A percentile compares a stretch with the other conserved stretches of the same genome.
Conservation (phyloP, 371 early-diverging fungal species). For the Rhizopus arrhizus region DNA sequence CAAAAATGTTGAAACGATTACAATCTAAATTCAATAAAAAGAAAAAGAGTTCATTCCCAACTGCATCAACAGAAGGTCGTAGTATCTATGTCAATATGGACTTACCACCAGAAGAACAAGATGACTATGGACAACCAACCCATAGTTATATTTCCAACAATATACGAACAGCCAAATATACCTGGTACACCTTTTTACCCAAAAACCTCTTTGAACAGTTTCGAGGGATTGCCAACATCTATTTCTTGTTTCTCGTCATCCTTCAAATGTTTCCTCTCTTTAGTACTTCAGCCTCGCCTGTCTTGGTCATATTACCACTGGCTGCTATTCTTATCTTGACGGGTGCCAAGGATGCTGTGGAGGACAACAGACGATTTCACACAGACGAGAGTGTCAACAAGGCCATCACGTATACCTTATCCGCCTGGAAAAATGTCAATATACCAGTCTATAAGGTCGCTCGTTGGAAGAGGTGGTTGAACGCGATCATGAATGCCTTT, state of each 20-base stretch:
- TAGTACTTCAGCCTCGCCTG: conserved; percentile 67
- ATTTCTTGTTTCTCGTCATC: conserved; percentile 87
- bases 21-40: conserved; percentile 3
- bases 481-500: neutral
- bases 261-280: conserved; percentile 82
- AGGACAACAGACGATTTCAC: conserved; percentile 90
- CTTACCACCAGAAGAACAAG: conserved; percentile 39
- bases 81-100: conserved; percentile 53
- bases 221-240: conserved; percentile 89
- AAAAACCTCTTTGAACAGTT: conserved; percentile 93
- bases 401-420: conserved; percentile 54
- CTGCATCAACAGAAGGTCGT: conserved; percentile 42
- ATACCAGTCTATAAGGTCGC: conserved; percentile 45
- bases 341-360: conserved; percentile 92
- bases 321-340: conserved; percentile 81
- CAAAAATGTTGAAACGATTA: neutral
- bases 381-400: conserved; percentile 81
- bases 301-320: conserved; percentile 85
- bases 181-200: conserved; percentile 86
- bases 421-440: conserved; percentile 64
- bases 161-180: conserved; percentile 86
- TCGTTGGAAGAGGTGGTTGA: conserved; percentile 31
- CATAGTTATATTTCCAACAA: conserved; percentile 58
- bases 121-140: conserved; percentile 47
- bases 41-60: conserved; percentile 41